Evolutionary conservation across 331 rosid species (phyloP), one percentile per base, ranked within the genome.

Genomic region (Pyrus hybrid): DNA sequence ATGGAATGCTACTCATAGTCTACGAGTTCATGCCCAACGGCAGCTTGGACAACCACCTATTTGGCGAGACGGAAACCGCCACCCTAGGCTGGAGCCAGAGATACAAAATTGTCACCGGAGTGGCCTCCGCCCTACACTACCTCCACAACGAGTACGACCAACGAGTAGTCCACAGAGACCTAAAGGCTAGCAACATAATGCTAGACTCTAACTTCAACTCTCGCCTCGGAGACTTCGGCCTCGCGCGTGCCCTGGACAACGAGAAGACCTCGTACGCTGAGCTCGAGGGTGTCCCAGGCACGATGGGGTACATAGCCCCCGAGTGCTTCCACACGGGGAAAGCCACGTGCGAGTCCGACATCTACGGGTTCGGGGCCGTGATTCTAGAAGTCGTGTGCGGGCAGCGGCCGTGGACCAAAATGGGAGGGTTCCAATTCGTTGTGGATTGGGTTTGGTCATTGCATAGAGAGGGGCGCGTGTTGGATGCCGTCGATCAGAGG

Each of bases 21-120:
- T 91, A 91, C 63, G 95, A 89, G 13, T 89, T 76, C 91, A 91
- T 91, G 97, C 97, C 97, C 0, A 91, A 91, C 66, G 97, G 97
- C 1, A 91, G 97, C 58, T 67, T 91, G 62, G 97, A 91, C 82
- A 82, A 73, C 20, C 97, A 91, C 80, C 87, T 91, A 13, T 91
- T 89, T 68, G 61, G 81, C 13, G 90, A 79, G 67, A 80, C 81
- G 30, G 86, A 84, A 21, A 80, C 63, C 67, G 67, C 63, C 2
- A 70, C 77, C 0, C 79, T 91, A 45, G 84, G 87, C 7, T 91
- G 97, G 97, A 56, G 74, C 8, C 74, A 86, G 3, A 83, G 97
- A 9, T 86, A 86, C 82, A 91, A 83, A 70, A 89, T 91, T 62
- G 33, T 89, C 26, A 30, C 90, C 7, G 97, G 95, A 1, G 93